Conservation (phyloP, 495 filamentous ascomycete genomes). For the Tuber magnatum region DNA sequence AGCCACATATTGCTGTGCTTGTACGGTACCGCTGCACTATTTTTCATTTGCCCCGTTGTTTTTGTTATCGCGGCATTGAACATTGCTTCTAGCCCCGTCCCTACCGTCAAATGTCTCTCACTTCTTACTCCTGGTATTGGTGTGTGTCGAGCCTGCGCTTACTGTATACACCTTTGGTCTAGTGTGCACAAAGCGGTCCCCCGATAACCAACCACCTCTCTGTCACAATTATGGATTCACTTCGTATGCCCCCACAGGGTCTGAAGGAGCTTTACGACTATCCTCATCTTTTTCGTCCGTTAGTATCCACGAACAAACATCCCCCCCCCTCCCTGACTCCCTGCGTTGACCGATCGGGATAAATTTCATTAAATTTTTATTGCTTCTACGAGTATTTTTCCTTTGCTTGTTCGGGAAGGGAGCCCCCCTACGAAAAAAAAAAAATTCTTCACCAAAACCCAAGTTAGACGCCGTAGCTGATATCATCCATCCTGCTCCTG, state of each 20-base stretch:
- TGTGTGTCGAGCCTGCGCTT: neutral
- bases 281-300: neutral
- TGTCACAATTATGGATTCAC: neutral
- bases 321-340: neutral
- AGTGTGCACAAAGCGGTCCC: neutral
- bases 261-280: neutral
- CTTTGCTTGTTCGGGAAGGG: neutral
- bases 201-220: neutral
- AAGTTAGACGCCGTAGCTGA: slow-evolving; percentile 30
- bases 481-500: slow-evolving; percentile 9
- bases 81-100: neutral
- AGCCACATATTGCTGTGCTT: neutral
- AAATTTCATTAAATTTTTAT: too few species aligned
- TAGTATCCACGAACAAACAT: neutral
- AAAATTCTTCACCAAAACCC: slow-evolving; percentile 8
- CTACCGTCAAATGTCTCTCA: neutral
- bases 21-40: neutral
- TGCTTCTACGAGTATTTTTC: too few species aligned
- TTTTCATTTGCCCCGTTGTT: neutral
- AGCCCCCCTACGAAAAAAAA: neutral
- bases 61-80: neutral
- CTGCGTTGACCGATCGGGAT: neutral
- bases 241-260: slow-evolving; percentile 2
- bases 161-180: neutral
- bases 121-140: neutral